Conservation (phyloP, 2,329 filamentous ascomycete genomes). For the Geosmithia morbida region DNA sequence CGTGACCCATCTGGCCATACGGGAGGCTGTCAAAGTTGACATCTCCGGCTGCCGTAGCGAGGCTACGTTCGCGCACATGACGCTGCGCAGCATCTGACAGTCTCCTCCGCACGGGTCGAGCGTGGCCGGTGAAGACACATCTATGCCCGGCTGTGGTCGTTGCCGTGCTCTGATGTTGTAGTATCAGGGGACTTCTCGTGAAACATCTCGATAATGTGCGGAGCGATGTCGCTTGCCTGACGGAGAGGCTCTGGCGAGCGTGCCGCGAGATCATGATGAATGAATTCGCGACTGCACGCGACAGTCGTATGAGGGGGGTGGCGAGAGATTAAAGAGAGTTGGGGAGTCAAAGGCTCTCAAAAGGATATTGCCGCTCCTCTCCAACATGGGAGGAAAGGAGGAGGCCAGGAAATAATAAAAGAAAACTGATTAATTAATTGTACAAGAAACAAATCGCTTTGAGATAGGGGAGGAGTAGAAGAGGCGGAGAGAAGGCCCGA, state of each 20-base stretch:
- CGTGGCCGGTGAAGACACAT: constrained; percentile 12
- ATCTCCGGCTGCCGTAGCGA: constrained; percentile 27
- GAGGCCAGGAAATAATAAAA: not conserved
- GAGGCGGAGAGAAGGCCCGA: not conserved
- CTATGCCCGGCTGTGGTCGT: constrained; percentile 7
- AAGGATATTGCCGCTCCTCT: not conserved
- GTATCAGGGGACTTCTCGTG: constrained; percentile 4
- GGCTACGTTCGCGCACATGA: constrained; percentile 12
- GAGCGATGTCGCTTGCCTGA: not conserved
- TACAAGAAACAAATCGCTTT: not conserved
- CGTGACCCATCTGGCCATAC: constrained; percentile 11
- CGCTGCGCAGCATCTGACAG: constrained; percentile 1
- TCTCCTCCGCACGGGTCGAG: constrained; percentile 14
- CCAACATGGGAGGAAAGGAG: not conserved
- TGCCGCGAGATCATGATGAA: constrained; percentile 4
- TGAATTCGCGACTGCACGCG: constrained; percentile 1
- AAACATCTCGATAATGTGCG: constrained; percentile 1
- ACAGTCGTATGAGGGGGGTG: not conserved
- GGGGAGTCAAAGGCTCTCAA: constrained; percentile 1
- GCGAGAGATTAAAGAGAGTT: not conserved
- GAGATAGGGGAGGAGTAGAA: not conserved
- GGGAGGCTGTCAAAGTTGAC: constrained; percentile 12
- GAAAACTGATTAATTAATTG: not conserved
- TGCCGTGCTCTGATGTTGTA: constrained; percentile 2
- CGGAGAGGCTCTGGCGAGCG: constrained; percentile 3